Base-by-base conservation (phyloP, 768 basidiomycete species). In the Saitozyma podzolica region DNA sequence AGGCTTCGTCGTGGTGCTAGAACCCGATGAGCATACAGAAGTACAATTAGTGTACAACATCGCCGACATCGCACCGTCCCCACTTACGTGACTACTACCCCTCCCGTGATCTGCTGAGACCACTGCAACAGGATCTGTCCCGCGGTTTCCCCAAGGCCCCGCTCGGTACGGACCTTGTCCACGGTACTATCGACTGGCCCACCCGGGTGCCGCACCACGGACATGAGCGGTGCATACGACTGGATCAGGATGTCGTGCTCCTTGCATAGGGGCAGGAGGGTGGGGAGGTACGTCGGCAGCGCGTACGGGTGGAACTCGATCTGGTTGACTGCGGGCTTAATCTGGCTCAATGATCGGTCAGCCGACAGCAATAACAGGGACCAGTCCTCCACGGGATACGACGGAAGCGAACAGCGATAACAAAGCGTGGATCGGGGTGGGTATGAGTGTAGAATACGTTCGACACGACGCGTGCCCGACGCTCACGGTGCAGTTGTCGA, bases 241-340 rank as follows among this genome's bases (percentile, higher is more conserved):
- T 70, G 67, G 19, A 77, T 65, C 6, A 61, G 61, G 66, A 81
- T 80, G 17, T 66, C 62, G 53, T 80, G 56, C 16, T 66, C 50
- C n/a, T 70, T 39, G 61, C 72, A 73, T 51, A 74, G 67, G 19
- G 63, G 68, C 19, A 78, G 61, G 13, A 81, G 70, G 4, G 73
- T 72, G 16, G 64, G 55, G 5, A 68, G 29, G 5, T 29, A 29
- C 56, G 14, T 63, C 65, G 37, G 73, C 56, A 42, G 59, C 56
- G n/a, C 40, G 62, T 80, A 80, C 14, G 82, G 82, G 61, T 82
- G 79, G 55, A 76, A 75, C 64, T 82, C 81, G 65, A 82, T 80
- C 77, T 82, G 64, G 29, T 29, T 29, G 2, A 29, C 29, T 2
- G 29, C 29, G 29, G 29, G 47, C 14, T 17, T 48, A 3, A 55